Conservation (phyloP, 1,284 basidiomycete species). For the Cystobasidium sp. region DNA sequence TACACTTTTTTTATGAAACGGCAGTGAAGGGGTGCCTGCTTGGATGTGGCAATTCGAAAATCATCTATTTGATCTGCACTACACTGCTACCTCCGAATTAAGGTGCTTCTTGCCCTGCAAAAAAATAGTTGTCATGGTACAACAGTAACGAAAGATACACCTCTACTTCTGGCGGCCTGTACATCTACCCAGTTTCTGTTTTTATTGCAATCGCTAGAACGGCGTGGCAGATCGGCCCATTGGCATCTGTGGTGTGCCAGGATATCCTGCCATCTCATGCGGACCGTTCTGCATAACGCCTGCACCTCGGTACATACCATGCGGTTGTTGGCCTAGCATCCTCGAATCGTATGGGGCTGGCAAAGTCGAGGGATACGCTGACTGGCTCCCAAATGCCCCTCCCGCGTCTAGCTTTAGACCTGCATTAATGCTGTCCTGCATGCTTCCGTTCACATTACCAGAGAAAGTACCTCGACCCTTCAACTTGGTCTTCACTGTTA, state of each 20-base stretch:
- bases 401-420: background rate
- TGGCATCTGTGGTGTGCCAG: background rate
- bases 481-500: slow-evolving; percentile 35
- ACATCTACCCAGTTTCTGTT: background rate
- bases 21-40: too few species aligned
- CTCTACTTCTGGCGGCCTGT: too few species aligned
- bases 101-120: too few species aligned
- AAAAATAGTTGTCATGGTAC: too few species aligned
- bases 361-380: background rate
- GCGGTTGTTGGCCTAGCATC: background rate
- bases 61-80: too few species aligned
- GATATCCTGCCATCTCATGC: background rate
- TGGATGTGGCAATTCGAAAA: too few species aligned
- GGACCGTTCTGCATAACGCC: too few species aligned
- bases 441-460: slow-evolving; percentile 11
- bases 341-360: background rate
- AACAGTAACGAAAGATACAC: too few species aligned
- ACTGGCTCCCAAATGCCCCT: background rate
- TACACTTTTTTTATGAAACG: too few species aligned
- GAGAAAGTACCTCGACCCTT: slow-evolving; percentile 15
- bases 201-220: background rate
- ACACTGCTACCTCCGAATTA: too few species aligned
- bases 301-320: background rate
- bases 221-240: background rate
- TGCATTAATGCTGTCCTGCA: background rate